phyloP scores from a whole-genome alignment of 768 basidiomycete genomes.

The Kwoniella botswanensis region DNA sequence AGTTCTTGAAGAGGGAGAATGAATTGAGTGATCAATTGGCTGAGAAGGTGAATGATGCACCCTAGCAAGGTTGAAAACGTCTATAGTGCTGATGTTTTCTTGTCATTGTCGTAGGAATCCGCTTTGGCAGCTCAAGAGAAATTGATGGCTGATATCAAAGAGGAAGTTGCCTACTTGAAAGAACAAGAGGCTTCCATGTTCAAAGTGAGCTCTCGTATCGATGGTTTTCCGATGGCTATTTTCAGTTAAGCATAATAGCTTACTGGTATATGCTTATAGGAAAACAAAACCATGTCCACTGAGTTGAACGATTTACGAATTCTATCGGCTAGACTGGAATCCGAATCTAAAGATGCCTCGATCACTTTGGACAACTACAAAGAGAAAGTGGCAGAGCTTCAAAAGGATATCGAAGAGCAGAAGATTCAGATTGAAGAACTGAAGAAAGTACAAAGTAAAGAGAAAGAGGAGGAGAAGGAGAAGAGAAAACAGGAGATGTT shows the following conservation, averaged over 20 bases:
- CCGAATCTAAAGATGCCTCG: slow-evolving; percentile 91
- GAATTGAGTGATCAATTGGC: slow-evolving; percentile 91
- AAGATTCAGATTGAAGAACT: slow-evolving; percentile 77
- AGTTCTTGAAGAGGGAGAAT: slow-evolving; percentile 94
- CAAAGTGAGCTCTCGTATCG: slow-evolving; percentile 63
- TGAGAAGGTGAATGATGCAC: slow-evolving; percentile 65
- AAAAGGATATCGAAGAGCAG: slow-evolving; percentile 62
- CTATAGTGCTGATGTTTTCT: background rate
- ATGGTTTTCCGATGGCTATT: too few relatives aligned
- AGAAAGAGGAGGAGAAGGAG: slow-evolving; percentile 93
- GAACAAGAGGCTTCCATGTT: slow-evolving; percentile 82
- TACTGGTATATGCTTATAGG: slow-evolving; percentile 61
- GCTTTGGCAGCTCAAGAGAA: slow-evolving; percentile 79
- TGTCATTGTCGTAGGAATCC: slow-evolving; percentile 65
- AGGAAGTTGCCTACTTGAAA: slow-evolving; percentile 86
- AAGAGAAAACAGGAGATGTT: slow-evolving; percentile 99
- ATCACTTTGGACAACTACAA: slow-evolving; percentile 94
- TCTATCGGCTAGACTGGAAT: slow-evolving; percentile 87
- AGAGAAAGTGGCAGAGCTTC: slow-evolving; percentile 87
- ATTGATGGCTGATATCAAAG: slow-evolving; percentile 81
- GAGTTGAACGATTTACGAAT: slow-evolving; percentile 91
- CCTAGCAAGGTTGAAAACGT: background rate
- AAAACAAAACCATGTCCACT: slow-evolving; percentile 91
- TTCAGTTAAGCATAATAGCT: background rate
- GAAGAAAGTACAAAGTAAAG: slow-evolving; percentile 79